Evolutionary conservation across 352 stramenopile genomes (phyloP).

Genomic region (Phytopythium sindhum): DNA sequence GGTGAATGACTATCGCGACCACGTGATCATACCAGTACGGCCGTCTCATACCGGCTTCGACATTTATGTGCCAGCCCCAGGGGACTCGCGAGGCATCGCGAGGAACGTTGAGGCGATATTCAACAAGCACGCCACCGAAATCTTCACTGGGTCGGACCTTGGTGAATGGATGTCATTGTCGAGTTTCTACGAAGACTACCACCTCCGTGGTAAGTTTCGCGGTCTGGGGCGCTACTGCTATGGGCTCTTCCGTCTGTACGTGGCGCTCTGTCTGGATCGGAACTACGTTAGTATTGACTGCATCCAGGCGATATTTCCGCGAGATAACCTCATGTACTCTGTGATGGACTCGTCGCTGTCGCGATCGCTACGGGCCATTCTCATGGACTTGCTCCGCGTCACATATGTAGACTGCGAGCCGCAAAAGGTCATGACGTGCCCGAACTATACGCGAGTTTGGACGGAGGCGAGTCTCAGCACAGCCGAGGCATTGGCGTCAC

Average conservation of each 20-base stretch:
- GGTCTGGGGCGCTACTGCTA: slow-evolving; percentile 67
- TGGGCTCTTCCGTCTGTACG: slow-evolving; percentile 62
- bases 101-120: slow-evolving; percentile 39
- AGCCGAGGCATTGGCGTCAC: slow-evolving; percentile 25
- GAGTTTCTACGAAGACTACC: slow-evolving; percentile 67
- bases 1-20: slow-evolving; percentile 47
- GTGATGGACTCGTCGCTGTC: slow-evolving; percentile 46
- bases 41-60: slow-evolving; percentile 44
- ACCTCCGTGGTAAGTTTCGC: slow-evolving; percentile 38
- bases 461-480: slow-evolving; percentile 37
- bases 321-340: slow-evolving; percentile 41
- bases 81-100: slow-evolving; percentile 15
- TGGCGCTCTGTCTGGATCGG: slow-evolving; percentile 64
- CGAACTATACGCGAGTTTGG: slow-evolving; percentile 72
- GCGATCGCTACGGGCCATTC: slow-evolving; percentile 53
- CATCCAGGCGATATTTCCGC: slow-evolving; percentile 57
- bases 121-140: slow-evolving; percentile 12
- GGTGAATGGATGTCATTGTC: slow-evolving; percentile 43
- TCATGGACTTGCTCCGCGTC: slow-evolving; percentile 65
- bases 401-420: slow-evolving; percentile 71
- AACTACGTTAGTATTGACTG: slow-evolving; percentile 80
- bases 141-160: slow-evolving; percentile 3
- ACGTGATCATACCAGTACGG: slow-evolving; percentile 51
- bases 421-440: slow-evolving; percentile 50
- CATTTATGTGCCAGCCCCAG: slow-evolving; percentile 31